Conservation (phyloP, 1,139 yeast genomes). For the Maudiozyma humilis region DNA sequence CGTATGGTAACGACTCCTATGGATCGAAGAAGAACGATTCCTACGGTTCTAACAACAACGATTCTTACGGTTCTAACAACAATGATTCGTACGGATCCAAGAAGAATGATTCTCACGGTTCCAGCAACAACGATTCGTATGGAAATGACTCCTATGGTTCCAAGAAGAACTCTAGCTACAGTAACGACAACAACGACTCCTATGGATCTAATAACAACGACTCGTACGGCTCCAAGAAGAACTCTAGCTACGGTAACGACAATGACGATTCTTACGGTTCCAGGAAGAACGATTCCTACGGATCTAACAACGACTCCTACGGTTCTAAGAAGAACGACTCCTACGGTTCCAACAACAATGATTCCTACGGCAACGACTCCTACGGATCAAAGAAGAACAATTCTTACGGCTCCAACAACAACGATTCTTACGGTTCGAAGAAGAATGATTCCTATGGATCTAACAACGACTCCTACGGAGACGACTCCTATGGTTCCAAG, state of each 20-base stretch:
- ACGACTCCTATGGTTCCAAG: not conserved
- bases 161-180: not conserved
- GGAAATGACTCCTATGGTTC: not conserved
- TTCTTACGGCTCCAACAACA: not conserved
- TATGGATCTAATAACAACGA: not conserved
- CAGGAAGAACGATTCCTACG: not conserved
- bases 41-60: not conserved
- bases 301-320: not conserved
- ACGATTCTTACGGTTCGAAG: not conserved
- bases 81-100: too few relatives aligned
- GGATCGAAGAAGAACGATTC: not conserved
- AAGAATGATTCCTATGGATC: too few relatives aligned
- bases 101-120: not conserved
- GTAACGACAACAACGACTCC: conserved; percentile 1
- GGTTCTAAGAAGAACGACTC: conserved; percentile 1
- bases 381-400: not conserved
- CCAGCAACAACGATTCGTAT: not conserved
- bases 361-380: not conserved
- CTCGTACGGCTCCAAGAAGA: not conserved
- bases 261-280: too few relatives aligned
- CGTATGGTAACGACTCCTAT: not conserved
- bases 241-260: not conserved
- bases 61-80: not conserved
- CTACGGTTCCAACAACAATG: not conserved
- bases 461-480: not conserved